Percentiles rank a stretch among this genome's conserved stretches.
Evolutionary conservation across 805 yeast species (phyloP).

Genomic region (Wickerhamiella allomyrinae): DNA sequence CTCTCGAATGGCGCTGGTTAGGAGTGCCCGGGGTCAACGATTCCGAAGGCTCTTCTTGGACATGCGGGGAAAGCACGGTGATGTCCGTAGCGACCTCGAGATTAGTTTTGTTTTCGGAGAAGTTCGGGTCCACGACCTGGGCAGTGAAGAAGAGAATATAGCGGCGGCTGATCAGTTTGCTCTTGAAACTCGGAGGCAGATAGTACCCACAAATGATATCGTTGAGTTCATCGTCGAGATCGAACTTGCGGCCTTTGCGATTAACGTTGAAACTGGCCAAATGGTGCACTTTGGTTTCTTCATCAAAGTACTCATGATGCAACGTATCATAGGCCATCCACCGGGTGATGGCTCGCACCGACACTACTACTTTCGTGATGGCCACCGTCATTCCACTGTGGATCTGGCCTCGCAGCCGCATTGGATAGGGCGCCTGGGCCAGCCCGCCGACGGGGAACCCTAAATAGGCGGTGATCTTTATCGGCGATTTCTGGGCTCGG

Average conservation of each 20-base stretch:
- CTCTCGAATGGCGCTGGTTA: no score
- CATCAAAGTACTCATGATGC: neutral
- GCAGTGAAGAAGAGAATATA: neutral
- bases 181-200: neutral
- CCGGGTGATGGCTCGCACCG: neutral
- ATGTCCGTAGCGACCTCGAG: neutral
- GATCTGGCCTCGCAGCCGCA: neutral
- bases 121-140: neutral
- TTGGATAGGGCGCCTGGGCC: constrained; percentile 1
- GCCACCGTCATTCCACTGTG: neutral
- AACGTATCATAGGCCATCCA: neutral
- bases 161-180: neutral
- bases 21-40: no score
- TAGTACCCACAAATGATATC: neutral
- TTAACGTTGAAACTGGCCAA: neutral
- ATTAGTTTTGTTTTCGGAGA: neutral
- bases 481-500: neutral
- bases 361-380: neutral
- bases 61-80: neutral
- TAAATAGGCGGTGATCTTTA: neutral
- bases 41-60: neutral
- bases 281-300: neutral
- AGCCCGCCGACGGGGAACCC: neutral
- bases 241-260: neutral
- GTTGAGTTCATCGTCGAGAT: neutral